These are phyloP conservation scores for Mitragyna speciosa DNA, from an alignment of 257 asterid genomes.

Conservation along the genomic window DNA sequence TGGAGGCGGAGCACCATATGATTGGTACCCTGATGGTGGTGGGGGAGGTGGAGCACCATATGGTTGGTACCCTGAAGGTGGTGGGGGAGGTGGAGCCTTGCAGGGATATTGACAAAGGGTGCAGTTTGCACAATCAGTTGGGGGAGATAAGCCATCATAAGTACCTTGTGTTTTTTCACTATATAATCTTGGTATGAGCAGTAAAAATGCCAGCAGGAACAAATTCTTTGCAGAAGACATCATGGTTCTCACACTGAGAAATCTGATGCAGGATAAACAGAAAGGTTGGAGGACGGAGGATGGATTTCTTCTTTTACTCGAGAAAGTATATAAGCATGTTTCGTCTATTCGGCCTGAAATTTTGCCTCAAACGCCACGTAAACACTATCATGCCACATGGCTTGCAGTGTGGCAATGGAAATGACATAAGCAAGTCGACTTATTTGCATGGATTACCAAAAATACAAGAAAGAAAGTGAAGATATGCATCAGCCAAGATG, in stretches of 20 bases:
- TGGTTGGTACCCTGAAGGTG: too few species aligned
- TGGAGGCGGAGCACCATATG: constrained; percentile 8
- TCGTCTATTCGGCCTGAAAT: not conserved
- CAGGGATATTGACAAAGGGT: constrained; percentile 32
- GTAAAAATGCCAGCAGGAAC: constrained; percentile 5
- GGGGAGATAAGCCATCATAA: constrained; percentile 26
- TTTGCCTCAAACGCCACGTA: constrained; percentile 25
- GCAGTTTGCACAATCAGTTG: constrained; percentile 29
- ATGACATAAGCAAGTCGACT: constrained; percentile 20
- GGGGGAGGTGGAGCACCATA: constrained; percentile 1
- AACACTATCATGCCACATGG: constrained; percentile 21
- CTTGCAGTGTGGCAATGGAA: constrained; percentile 24
- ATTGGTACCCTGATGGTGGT: too few species aligned
- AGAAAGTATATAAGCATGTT: not conserved
- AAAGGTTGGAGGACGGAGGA: not conserved
- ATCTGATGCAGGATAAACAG: not conserved
- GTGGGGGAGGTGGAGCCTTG: constrained; percentile 6
- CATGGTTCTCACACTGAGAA: not conserved
- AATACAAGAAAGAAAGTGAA: not conserved
- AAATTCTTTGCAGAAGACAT: constrained; percentile 24
- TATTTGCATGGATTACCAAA: constrained; percentile 12
- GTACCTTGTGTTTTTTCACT: constrained; percentile 8
- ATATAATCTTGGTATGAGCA: constrained; percentile 11
- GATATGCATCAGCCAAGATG: constrained; percentile 13
- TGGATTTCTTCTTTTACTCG: not conserved